Conservation (phyloP, 2,329 filamentous ascomycete species). For the Arthrobotrys entomopaga region DNA sequence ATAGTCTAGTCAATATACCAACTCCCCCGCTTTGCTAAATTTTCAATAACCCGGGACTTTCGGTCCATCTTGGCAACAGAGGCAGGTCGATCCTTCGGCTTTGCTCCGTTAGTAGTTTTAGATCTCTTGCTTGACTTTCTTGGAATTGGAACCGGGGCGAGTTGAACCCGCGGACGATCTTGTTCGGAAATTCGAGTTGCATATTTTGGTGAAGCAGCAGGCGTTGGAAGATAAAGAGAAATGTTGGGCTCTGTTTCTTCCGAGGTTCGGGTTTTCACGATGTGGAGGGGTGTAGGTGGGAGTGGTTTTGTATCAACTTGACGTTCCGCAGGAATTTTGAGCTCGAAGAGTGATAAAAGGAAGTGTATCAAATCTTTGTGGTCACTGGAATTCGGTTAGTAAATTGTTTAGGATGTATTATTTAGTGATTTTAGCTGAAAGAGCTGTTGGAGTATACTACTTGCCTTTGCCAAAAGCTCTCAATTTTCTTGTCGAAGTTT, state of each 20-base stretch:
- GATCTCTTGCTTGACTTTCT: conserved; percentile 29
- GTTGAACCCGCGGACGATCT: conserved; percentile 4
- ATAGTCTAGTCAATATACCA: no score
- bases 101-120: background rate
- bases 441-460: no score
- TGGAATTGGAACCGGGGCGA: conserved; percentile 26
- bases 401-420: background rate
- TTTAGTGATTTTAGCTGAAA: no score
- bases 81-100: background rate
- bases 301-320: conserved; percentile 29
- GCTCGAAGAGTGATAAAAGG: conserved; percentile 31
- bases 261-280: background rate
- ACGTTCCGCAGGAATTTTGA: conserved; percentile 16
- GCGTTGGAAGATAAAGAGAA: conserved; percentile 6
- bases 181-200: conserved; percentile 27
- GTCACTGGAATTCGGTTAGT: background rate
- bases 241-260: background rate
- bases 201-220: conserved; percentile 23
- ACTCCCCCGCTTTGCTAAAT: no score
- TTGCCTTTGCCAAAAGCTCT: conserved; percentile 28
- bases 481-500: conserved; percentile 28
- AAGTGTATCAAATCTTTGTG: conserved; percentile 21
- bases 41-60: no score
- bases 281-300: conserved; percentile 29
- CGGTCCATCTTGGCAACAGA: background rate